Evolutionary conservation across 768 basidiomycete species (phyloP).

Genomic region (Lactifluus volemus): DNA sequence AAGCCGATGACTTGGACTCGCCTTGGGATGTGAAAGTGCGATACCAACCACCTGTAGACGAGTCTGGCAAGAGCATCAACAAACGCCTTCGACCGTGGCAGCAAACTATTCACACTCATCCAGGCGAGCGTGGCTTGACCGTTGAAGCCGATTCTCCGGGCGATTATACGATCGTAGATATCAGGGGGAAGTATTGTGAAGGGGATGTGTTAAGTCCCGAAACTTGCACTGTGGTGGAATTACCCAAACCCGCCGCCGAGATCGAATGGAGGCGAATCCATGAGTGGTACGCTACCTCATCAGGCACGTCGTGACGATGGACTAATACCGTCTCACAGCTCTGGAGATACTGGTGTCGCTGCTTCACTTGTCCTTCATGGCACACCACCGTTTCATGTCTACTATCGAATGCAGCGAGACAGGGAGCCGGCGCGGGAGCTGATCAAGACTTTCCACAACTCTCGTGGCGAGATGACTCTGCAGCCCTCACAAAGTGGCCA

Average conservation of each 20-base stretch:
- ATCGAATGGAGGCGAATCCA: slow-evolving; percentile 86
- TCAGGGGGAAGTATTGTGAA: slow-evolving; percentile 72
- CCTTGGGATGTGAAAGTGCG: slow-evolving; percentile 59
- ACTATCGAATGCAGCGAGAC: slow-evolving; percentile 68
- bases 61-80: slow-evolving; percentile 27
- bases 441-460: slow-evolving; percentile 51
- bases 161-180: slow-evolving; percentile 60
- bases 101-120: slow-evolving; percentile 47
- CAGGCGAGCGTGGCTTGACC: slow-evolving; percentile 34
- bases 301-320: background rate
- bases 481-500: slow-evolving; percentile 86
- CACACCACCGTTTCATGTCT: slow-evolving; percentile 80
- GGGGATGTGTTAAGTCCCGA: slow-evolving; percentile 84
- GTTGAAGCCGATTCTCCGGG: slow-evolving; percentile 57
- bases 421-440: slow-evolving; percentile 52
- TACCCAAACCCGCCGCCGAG: slow-evolving; percentile 71
- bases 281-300: slow-evolving; percentile 55
- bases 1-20: slow-evolving; percentile 52
- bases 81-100: slow-evolving; percentile 54
- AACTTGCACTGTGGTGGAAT: slow-evolving; percentile 64
- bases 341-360: slow-evolving; percentile 86
- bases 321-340: slow-evolving; percentile 35
- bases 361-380: slow-evolving; percentile 83
- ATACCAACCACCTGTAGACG: slow-evolving; percentile 46
- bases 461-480: slow-evolving; percentile 72